A percentile compares a stretch with the other conserved stretches of the same genome.
phyloP scores from a whole-genome alignment of 2,329 filamentous ascomycete genomes.

The Arthrocladium fulminans region DNA sequence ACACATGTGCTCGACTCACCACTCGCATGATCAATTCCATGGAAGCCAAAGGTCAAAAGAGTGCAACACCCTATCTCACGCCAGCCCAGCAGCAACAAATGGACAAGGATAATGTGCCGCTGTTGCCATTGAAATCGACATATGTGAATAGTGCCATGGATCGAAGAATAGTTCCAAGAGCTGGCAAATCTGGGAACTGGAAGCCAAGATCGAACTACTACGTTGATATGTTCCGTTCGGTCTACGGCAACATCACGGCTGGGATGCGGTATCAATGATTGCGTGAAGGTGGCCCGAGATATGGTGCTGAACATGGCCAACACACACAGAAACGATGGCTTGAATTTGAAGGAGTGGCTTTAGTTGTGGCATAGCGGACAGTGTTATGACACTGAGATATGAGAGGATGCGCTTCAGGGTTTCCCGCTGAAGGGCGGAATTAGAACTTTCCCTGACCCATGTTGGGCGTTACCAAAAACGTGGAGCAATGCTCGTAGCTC shows the following conservation, averaged over 20 bases:
- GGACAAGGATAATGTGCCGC: constrained; percentile 12
- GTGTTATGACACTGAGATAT: too few species aligned
- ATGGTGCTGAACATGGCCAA: neutral
- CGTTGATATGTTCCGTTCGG: constrained; percentile 30
- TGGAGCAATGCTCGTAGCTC: too few species aligned
- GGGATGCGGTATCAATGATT: constrained; percentile 24
- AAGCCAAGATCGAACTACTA: constrained; percentile 31
- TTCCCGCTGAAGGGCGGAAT: too few species aligned
- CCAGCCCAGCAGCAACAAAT: constrained; percentile 1
- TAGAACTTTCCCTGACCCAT: too few species aligned
- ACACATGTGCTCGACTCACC: constrained; percentile 33
- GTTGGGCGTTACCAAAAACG: too few species aligned
- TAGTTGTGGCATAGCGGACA: too few species aligned
- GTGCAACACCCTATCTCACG: neutral
- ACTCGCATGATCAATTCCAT: constrained; percentile 8
- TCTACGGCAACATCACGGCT: constrained; percentile 28
- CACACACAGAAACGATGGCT: too few species aligned
- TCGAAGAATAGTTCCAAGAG: constrained; percentile 26
- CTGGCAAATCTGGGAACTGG: constrained; percentile 33
- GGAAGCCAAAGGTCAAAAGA: constrained; percentile 3
- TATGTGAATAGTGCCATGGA: constrained; percentile 29
- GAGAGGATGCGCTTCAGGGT: too few species aligned
- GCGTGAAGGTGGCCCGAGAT: neutral
- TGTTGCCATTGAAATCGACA: constrained; percentile 33
- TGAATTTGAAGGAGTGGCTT: too few species aligned